These are phyloP conservation scores for Ogataea thermomethanolica DNA, from an alignment of 805 yeast genomes.

Conservation along the genomic window DNA sequence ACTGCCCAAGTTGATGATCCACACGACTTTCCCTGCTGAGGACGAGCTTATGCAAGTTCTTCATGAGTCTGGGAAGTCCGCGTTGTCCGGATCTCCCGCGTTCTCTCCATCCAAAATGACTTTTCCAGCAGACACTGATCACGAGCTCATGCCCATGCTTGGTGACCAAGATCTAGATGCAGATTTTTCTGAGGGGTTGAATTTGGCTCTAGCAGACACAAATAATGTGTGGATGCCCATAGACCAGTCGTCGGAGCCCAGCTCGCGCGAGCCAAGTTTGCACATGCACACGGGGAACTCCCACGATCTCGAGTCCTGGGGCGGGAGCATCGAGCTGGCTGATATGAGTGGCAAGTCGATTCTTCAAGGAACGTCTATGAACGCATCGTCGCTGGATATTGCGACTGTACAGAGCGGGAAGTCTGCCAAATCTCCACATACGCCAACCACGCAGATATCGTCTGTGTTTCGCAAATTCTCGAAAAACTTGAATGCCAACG, in stretches of 20 bases:
- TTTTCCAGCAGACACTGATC: not conserved
- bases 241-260: conserved; percentile 1
- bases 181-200: conserved; percentile 20
- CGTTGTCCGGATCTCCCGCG: not conserved
- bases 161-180: conserved; percentile 16
- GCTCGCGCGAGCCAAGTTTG: not conserved
- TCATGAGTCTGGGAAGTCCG: not conserved
- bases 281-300: conserved; percentile 2
- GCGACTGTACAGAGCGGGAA: not conserved
- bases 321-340: not conserved
- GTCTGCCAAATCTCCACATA: not conserved
- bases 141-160: conserved; percentile 7
- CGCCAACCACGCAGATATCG: conserved; percentile 21
- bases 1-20: conserved; percentile 7
- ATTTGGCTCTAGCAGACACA: conserved; percentile 21
- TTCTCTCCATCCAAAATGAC: not conserved
- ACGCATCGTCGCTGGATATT: not conserved
- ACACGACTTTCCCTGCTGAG: not conserved
- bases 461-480: conserved; percentile 23
- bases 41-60: not conserved
- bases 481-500: conserved; percentile 24
- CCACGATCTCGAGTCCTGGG: not conserved
- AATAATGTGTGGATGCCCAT: conserved; percentile 24
- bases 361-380: not conserved
- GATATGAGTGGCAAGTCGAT: conserved; percentile 1